Evolutionary conservation across 768 basidiomycete species (phyloP), one percentile per base, ranked within the genome.

Genomic region (Chlorophyllum brunneum): DNA sequence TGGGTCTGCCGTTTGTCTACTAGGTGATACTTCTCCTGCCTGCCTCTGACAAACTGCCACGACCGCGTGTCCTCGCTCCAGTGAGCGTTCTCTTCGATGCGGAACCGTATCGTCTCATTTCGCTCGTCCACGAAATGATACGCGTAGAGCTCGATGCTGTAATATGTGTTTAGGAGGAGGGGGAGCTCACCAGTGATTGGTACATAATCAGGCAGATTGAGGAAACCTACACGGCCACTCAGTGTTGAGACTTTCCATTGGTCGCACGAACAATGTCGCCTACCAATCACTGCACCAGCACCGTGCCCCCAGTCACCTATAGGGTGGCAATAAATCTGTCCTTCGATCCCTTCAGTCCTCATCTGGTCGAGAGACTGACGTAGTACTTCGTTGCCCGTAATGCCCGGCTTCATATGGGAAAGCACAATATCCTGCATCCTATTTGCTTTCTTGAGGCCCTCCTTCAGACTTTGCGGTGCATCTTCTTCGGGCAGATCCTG

Each of bases 221-320:
- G 69, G 53, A 74, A 72, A 23, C 77, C 75, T 77, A 43, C 20
- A 15, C 6, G 37, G 16, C 18, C 3, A 26, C 2, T 22, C 24
- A 18, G 20, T 30, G 29, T 20, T n/a, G n/a, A n/a, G n/a, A n/a
- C 8, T 30, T 0, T 27, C n/a, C 20, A 2, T 1, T 20, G 22
- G 27, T 5, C 2, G 11, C 3, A 10, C 24, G 11, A 4, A 1
- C 15, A 31, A 10, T 13, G 13, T 20, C 4, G 18, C 34, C 11
- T 31, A 49, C 77, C 77, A 20, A 79, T 75, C 11, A 78, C 70
- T 40, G 75, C 70, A 2, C 78, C 79, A 11, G 78, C 73, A 34
- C 73, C 71, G 61, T 81, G 79, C 13, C 79, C 80, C 70, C 74
- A 80, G 57, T 79, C 78, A 22, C 80, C 76, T 36, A 81, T 80